Evolutionary conservation across 2,329 filamentous ascomycete species (phyloP), one percentile per base, ranked within the genome.

Genomic region (Epichloe gansuensis): DNA sequence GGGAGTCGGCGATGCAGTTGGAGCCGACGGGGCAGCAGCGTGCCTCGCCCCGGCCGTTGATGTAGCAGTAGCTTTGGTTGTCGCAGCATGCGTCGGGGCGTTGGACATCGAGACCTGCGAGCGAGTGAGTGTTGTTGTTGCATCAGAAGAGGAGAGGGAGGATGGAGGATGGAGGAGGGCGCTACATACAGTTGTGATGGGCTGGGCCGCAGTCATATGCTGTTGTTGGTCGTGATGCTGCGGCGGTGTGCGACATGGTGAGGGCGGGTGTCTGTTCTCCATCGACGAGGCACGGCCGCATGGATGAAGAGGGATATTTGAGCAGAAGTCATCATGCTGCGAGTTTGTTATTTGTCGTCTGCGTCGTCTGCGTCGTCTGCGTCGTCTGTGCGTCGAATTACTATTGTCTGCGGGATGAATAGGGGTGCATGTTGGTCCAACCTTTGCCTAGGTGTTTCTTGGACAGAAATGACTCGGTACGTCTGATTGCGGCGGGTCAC

Each of bases 1-100:
- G 55, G 3, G 67, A 66, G 61, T 72, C 65, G 54, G 52, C 53
- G 55, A 60, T 48, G 64, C 74, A 76, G 56, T 68, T 62, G 49
- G 67, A 70, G 28, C 70, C 69, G 55, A 72, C 64, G 35, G 65
- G 63, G 57, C 74, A 77, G 63, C 74, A 76, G 48, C 61, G 61
- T 5, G 67, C 55, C 4, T 61, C 55, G 51, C 62, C 62, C 21
- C 58, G 56, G 5, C 59, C 57, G 57, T 69, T 65, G 52, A 76
- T 54, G 58, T 73, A 74, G 63, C 74, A 77, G 61, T 75, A 77
- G 44, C 63, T 60, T 15, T 66, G 60, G 57, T 76, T 71, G 21
- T 60, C 54, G 59, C 74, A 77, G 65, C 74, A 77, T 6, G 60
- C 50, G 23, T 64, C 61, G 11, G 61, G 57, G 46, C 64, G 61